Evolutionary conservation across 495 filamentous ascomycete genomes (phyloP), one percentile per base, ranked within the genome.

Genomic region (Aspergillus sclerotiicarbonarius): DNA sequence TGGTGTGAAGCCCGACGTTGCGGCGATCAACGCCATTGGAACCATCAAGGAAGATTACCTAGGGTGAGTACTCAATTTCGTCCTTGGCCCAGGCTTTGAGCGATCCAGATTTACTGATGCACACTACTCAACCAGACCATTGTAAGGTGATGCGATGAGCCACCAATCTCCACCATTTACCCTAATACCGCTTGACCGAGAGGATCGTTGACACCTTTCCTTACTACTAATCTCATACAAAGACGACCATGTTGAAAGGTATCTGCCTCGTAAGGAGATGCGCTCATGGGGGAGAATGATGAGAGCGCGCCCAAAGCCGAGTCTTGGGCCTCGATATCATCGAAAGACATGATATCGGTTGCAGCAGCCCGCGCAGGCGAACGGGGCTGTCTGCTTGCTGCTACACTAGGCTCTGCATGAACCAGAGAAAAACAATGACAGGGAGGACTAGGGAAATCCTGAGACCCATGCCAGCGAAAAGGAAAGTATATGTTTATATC

Each of bases 11-110:
- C 90, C 86, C 52, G 94, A 97, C 65, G 90, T 98, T 46, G 91
- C 87, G 25, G 87, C 88, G 63, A 94, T 98, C 82, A 96, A 88
- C 79, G 94, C 93, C 32, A 96, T 98, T 71, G 95, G 91, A 41
- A 98, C 90, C 35, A 96, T 98, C 69, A 96, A 96, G 76, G 94
- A 97, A 72, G 90, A 82, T 66, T 83, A 72, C 57, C 64, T 83
- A 62, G 81, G 81, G 80, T 83, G 60, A 60, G 76, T 68, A 19
- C 15, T 16, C 19, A 31, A n/a, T 29, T 13, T 43, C 13, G 12
- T 25, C 25, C 5, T 48, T 3, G 8, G 32, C 25, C 50, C 39
- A 16, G 30, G 16, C 13, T 16, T 19, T 3, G 3, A 46, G 21
- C 50, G 31, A 32, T 7, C 29, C 29, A 7, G 19, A 31, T 44